Evolutionary conservation across 2,329 filamentous ascomycete genomes (phyloP), one percentile per base, ranked within the genome.

Genomic region (Penicillium sp.): DNA sequence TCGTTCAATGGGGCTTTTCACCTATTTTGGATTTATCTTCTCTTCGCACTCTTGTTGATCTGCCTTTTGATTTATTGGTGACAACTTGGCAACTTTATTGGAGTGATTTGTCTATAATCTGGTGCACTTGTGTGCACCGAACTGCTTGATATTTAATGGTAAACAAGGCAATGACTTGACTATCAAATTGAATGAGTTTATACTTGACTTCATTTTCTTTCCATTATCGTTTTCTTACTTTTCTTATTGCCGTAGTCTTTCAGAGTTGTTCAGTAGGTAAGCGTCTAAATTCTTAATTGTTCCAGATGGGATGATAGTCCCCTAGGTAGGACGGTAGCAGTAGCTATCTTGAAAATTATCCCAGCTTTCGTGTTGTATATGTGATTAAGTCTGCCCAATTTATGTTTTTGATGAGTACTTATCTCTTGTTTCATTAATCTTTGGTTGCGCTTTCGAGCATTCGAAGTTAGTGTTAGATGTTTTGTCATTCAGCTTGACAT

Each of bases 81-180:
- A 45, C 27, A 25, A 23, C 44, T 42, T 35, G 48, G 44, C 47
- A 44, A 53, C 31, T 35, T 31, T 9, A 51, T 37, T 50, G 29
- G 43, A 37, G 45, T 55, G 57, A 44, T 31, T 53, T 62, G 60
- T 62, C 50, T 53, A 55, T 62, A 59, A 53, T 55, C 6, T 37
- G 39, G 27, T 47, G 51, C 48, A 49, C 26, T 46, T 25, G 8
- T 45, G 53, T 25, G 16, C 29, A 42, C 14, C 16, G 27, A 21
- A 23, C 13, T 46, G 14, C 16, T 51, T 44, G 50, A 31, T 49
- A 53, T 14, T 53, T 59, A 60, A 60, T 62, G 55, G 46, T 60
- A 57, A 60, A 54, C 31, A 50, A 53, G 50, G 14, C 26, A 26
- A 31, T 26, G 7, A 26, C 37, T 59, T 60, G 50, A 55, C 53